Conservation (phyloP, 1,284 basidiomycete genomes). For the Hymenochaete sp. region DNA sequence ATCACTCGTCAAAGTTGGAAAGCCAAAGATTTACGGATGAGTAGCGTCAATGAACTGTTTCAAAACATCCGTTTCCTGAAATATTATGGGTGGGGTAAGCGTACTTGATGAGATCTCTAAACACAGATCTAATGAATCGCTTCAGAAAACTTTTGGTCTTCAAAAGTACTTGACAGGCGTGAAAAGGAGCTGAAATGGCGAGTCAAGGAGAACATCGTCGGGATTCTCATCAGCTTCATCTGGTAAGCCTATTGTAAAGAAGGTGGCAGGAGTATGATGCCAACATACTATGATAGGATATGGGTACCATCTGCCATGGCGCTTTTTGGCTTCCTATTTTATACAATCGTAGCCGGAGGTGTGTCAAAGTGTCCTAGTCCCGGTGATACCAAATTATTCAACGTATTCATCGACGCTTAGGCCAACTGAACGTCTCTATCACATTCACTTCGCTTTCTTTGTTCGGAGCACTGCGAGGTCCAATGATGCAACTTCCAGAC, state of each 20-base stretch:
- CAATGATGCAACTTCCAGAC: constrained; percentile 53
- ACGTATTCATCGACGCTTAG: no score
- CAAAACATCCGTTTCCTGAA: constrained; percentile 65
- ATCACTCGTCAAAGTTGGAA: constrained; percentile 57
- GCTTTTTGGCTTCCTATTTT: constrained; percentile 53
- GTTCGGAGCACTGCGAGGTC: constrained; percentile 54
- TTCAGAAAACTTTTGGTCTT: constrained; percentile 46
- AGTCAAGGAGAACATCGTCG: constrained; percentile 52
- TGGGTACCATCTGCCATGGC: constrained; percentile 67
- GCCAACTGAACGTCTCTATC: constrained; percentile 55
- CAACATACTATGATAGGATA: constrained; percentile 33
- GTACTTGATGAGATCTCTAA: not conserved
- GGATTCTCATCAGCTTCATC: constrained; percentile 51
- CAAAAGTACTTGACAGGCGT: constrained; percentile 39
- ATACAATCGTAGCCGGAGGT: constrained; percentile 50
- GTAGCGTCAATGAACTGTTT: constrained; percentile 71
- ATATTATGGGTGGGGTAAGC: constrained; percentile 61
- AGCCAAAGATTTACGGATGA: constrained; percentile 69
- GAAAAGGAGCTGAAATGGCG: constrained; percentile 55
- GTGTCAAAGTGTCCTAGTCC: no score
- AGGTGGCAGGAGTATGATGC: not conserved
- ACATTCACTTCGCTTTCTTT: constrained; percentile 62
- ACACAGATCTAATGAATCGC: not conserved
- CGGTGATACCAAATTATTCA: no score
- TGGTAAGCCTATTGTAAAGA: constrained; percentile 33